phyloP scores from a whole-genome alignment of 2,329 filamentous ascomycete species.

The Microsporum canis region DNA sequence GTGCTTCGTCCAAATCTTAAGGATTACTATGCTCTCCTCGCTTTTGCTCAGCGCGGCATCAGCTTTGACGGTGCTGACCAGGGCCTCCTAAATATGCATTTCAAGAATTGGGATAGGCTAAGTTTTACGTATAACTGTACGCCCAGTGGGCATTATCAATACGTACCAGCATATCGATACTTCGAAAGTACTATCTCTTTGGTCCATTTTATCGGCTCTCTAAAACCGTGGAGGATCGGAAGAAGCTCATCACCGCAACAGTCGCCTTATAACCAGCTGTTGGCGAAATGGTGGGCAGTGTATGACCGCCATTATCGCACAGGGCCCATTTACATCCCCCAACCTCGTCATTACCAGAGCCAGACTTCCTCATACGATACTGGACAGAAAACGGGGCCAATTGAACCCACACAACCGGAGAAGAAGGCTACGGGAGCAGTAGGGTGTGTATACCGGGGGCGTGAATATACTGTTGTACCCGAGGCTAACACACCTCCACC shows the following conservation, averaged over 20 bases:
- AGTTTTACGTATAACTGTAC: slow-evolving; percentile 97
- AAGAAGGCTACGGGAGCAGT: neutral
- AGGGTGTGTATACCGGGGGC: neutral
- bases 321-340: neutral
- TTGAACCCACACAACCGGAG: neutral
- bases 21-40: slow-evolving; percentile 74
- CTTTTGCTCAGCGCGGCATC: slow-evolving; percentile 72
- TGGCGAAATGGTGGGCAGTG: slow-evolving; percentile 84
- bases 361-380: neutral
- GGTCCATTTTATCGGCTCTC: slow-evolving; percentile 85
- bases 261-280: slow-evolving; percentile 63
- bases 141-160: slow-evolving; percentile 92
- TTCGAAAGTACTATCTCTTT: slow-evolving; percentile 81
- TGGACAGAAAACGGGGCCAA: neutral
- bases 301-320: slow-evolving; percentile 74
- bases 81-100: slow-evolving; percentile 90
- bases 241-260: slow-evolving; percentile 26
- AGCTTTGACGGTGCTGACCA: slow-evolving; percentile 98
- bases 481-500: neutral
- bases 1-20: slow-evolving; percentile 74
- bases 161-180: slow-evolving; percentile 86
- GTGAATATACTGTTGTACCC: neutral
- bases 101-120: slow-evolving; percentile 71
- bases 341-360: neutral
- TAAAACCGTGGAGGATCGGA: slow-evolving; percentile 77